Conservation (phyloP, 140 eudicot species). For the Oenanthe javanica region DNA sequence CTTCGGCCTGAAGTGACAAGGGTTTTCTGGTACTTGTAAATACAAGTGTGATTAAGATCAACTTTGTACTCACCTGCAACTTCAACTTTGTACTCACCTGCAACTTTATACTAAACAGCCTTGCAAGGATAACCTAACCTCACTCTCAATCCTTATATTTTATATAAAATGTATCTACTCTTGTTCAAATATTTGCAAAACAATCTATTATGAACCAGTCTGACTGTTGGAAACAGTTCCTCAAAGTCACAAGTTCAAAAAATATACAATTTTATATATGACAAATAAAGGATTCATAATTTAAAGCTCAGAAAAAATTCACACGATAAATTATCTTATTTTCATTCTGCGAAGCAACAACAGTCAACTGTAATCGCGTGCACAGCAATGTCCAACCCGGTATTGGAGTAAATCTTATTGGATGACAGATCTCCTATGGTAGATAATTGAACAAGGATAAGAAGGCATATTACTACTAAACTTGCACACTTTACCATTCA, state of each 20-base stretch:
- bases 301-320: background rate
- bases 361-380: background rate
- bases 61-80: too few relatives aligned
- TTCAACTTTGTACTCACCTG: background rate
- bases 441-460: background rate
- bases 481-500: background rate
- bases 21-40: background rate
- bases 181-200: background rate
- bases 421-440: background rate
- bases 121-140: background rate
- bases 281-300: background rate
- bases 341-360: background rate
- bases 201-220: background rate
- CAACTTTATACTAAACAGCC: too few relatives aligned
- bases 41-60: too few relatives aligned
- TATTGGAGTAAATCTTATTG: background rate
- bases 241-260: background rate
- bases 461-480: background rate
- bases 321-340: background rate
- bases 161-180: background rate
- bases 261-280: background rate
- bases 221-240: background rate
- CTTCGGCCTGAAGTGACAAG: background rate
- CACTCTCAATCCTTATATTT: background rate
- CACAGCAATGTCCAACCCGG: background rate